Conservation (phyloP, 2,329 filamentous ascomycete species). For the Lachnellula subtilissima region DNA sequence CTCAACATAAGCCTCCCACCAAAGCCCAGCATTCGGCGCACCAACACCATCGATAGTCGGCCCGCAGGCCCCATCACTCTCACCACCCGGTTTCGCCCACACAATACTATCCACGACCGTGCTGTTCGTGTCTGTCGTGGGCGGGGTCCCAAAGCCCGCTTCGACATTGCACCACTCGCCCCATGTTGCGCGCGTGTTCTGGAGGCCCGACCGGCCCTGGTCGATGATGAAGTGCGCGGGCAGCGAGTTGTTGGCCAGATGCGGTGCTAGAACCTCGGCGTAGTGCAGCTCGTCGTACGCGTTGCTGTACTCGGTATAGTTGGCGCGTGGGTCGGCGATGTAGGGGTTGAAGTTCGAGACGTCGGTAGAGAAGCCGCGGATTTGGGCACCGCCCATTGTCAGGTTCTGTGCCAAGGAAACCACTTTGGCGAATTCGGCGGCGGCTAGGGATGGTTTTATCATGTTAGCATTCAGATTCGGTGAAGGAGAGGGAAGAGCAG, state of each 20-base stretch:
- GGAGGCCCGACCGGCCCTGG: slow-evolving; percentile 38
- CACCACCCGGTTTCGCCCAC: slow-evolving; percentile 43
- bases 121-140: slow-evolving; percentile 34
- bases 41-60: slow-evolving; percentile 23
- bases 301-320: slow-evolving; percentile 38
- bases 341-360: slow-evolving; percentile 42
- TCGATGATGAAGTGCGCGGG: slow-evolving; percentile 43
- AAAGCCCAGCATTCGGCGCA: slow-evolving; percentile 37
- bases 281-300: slow-evolving; percentile 41
- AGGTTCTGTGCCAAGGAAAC: slow-evolving; percentile 30
- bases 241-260: slow-evolving; percentile 36
- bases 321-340: slow-evolving; percentile 35
- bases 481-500: not conserved
- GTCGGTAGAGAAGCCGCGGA: slow-evolving; percentile 41
- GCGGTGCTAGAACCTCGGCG: slow-evolving; percentile 35
- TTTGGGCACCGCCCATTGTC: slow-evolving; percentile 11
- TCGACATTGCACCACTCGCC: slow-evolving; percentile 43
- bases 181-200: slow-evolving; percentile 36
- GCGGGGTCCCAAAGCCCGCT: slow-evolving; percentile 37
- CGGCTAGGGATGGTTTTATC: slow-evolving; percentile 28
- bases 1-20: slow-evolving; percentile 40
- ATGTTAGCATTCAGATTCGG: not conserved
- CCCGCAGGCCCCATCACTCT: slow-evolving; percentile 40
- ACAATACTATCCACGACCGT: slow-evolving; percentile 38
- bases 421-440: slow-evolving; percentile 38